These are phyloP conservation scores for Pascua sp. DNA, from an alignment of 1,284 basidiomycete genomes.

Conservation along the genomic window DNA sequence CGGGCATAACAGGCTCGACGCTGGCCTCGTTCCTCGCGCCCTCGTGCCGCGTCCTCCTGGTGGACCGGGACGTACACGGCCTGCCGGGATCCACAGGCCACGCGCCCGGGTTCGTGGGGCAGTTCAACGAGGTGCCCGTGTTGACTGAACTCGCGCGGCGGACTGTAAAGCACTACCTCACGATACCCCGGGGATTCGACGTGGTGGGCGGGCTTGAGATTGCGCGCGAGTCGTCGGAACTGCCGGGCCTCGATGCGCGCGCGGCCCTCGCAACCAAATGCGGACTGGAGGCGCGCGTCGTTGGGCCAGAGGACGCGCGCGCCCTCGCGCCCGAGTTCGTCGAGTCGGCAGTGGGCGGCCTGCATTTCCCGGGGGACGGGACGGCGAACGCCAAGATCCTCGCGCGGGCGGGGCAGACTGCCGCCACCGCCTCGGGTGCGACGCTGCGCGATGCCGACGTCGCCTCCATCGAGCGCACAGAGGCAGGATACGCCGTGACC, in stretches of 20 bases:
- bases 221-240: not conserved
- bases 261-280: conserved; percentile 4
- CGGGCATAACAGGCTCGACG: conserved; percentile 33
- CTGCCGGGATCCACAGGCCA: conserved; percentile 30
- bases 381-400: conserved; percentile 19
- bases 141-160: conserved; percentile 27
- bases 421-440: conserved; percentile 15
- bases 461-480: not conserved
- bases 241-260: conserved; percentile 1
- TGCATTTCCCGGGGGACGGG: conserved; percentile 22
- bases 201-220: conserved; percentile 25
- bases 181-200: conserved; percentile 17
- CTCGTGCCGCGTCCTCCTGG: conserved; percentile 52
- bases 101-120: conserved; percentile 32
- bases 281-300: conserved; percentile 10
- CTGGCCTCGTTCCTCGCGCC: conserved; percentile 49
- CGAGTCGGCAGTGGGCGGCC: not conserved
- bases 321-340: conserved; percentile 19
- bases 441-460: conserved; percentile 16
- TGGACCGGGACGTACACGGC: conserved; percentile 41
- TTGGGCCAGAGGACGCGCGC: conserved; percentile 9
- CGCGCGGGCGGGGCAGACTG: conserved; percentile 13
- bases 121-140: conserved; percentile 18
- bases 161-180: conserved; percentile 16
- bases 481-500: not conserved